These are phyloP conservation scores for Phytophthora ramorum DNA, from an alignment of 352 stramenopile species.

Conservation along the genomic window DNA sequence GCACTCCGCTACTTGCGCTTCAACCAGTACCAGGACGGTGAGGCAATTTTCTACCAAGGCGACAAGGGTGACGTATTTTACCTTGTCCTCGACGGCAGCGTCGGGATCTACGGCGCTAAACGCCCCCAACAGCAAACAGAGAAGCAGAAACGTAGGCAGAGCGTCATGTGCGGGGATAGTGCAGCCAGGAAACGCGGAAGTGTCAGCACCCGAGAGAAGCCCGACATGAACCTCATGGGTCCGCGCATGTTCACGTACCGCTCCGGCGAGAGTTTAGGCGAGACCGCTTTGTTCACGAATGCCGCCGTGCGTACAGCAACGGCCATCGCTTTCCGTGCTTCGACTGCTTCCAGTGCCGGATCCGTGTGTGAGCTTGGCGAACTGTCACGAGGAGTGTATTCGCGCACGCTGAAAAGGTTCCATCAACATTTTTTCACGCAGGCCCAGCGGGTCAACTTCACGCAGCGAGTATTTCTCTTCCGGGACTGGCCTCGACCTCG, in stretches of 20 bases:
- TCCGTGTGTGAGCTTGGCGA: constrained; percentile 56
- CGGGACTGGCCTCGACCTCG: constrained; percentile 48
- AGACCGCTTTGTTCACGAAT: constrained; percentile 63
- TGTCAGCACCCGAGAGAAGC: constrained; percentile 17
- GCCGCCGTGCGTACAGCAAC: constrained; percentile 62
- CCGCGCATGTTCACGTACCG: constrained; percentile 60
- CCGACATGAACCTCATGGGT: constrained; percentile 36
- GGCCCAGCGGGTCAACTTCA: constrained; percentile 58
- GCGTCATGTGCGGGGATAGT: not conserved
- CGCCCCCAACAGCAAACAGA: constrained; percentile 28
- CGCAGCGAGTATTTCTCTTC: constrained; percentile 59
- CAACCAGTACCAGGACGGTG: constrained; percentile 49
- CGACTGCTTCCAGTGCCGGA: constrained; percentile 7
- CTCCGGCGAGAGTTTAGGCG: constrained; percentile 54
- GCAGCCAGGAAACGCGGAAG: constrained; percentile 1
- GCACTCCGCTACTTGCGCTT: constrained; percentile 51
- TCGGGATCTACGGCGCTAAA: constrained; percentile 61
- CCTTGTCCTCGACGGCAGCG: constrained; percentile 54
- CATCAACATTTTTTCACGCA: constrained; percentile 59
- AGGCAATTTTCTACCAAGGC: constrained; percentile 63
- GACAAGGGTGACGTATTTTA: constrained; percentile 66
- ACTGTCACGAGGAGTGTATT: constrained; percentile 55
- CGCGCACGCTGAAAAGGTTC: constrained; percentile 51
- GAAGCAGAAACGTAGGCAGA: constrained; percentile 30
- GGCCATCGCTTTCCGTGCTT: constrained; percentile 45